Percentiles rank a stretch among this genome's conserved stretches.
These are phyloP conservation scores for Capsaspora owczarzaki DNA, from an alignment of 78 protist genomes.

Conservation along the genomic window DNA sequence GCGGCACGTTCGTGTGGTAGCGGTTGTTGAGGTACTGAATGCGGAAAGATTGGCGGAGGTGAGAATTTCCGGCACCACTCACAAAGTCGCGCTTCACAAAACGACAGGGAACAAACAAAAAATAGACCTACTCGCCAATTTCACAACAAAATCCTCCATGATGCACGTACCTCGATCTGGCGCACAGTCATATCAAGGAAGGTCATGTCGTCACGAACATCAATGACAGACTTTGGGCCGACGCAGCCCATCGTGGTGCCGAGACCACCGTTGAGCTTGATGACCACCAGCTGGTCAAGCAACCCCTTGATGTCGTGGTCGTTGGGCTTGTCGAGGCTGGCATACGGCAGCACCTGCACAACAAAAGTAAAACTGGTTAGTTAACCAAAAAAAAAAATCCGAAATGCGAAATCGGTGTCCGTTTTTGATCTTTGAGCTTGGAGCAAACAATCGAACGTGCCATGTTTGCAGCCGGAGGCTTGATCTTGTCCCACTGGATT, in stretches of 20 bases:
- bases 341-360: conserved; percentile 12
- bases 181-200: conserved; percentile 86
- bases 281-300: conserved; percentile 67
- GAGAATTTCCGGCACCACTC: too few relatives aligned
- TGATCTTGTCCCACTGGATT: too few relatives aligned
- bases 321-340: neutral
- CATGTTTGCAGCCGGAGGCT: too few relatives aligned
- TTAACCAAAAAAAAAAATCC: too few relatives aligned
- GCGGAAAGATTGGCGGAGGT: too few relatives aligned
- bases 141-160: too few relatives aligned
- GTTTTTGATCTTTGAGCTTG: neutral
- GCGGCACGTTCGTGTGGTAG: conserved; percentile 64
- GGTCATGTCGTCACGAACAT: conserved; percentile 61
- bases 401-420: neutral
- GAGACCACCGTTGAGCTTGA: conserved; percentile 97
- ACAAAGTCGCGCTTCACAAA: too few relatives aligned
- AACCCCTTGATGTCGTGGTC: conserved; percentile 12
- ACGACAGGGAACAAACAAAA: too few relatives aligned
- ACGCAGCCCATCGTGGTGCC: conserved; percentile 98
- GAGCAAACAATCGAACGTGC: too few relatives aligned
- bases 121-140: too few relatives aligned
- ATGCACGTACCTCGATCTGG: conserved; percentile 75
- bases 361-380: neutral
- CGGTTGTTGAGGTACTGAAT: conserved; percentile 57
- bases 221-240: conserved; percentile 88